Evolutionary conservation across 129 eudicot species (phyloP).

Genomic region (Pittosporum tobira): DNA sequence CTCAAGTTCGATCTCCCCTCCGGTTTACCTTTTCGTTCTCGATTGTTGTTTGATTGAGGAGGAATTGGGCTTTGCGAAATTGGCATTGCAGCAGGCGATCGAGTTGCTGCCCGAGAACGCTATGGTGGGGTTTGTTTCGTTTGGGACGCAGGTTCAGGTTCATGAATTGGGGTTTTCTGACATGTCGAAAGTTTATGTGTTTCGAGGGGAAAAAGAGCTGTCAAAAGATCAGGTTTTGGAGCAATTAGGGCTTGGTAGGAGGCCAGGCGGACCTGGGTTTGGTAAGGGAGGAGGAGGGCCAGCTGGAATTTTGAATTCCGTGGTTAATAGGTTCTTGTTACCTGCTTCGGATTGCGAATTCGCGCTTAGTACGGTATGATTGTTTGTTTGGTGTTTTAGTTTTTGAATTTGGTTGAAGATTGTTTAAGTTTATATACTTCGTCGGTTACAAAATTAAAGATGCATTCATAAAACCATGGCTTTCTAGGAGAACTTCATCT

Average conservation of each 20-base stretch:
- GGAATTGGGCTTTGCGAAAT: conserved; percentile 69
- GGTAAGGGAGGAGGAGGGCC: conserved; percentile 34
- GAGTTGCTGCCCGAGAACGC: conserved; percentile 81
- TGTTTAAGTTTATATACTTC: too few species aligned
- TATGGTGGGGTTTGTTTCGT: conserved; percentile 77
- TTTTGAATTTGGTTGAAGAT: too few species aligned
- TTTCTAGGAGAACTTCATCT: too few species aligned
- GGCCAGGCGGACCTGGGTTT: conserved; percentile 41
- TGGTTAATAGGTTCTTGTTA: conserved; percentile 59
- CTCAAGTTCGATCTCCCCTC: conserved; percentile 18
- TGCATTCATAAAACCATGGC: too few species aligned
- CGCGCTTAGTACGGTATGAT: conserved; percentile 67
- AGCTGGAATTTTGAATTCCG: conserved; percentile 30
- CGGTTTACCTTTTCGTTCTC: conserved; percentile 63
- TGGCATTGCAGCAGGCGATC: conserved; percentile 68
- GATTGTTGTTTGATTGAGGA: conserved; percentile 92
- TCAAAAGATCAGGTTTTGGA: conserved; percentile 87
- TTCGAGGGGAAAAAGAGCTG: conserved; percentile 74
- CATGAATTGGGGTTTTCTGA: conserved; percentile 87
- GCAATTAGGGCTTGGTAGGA: conserved; percentile 72
- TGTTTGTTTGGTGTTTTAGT: background rate
- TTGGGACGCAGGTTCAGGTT: conserved; percentile 93
- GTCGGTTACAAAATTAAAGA: too few species aligned
- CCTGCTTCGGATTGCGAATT: conserved; percentile 93
- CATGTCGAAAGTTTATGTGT: conserved; percentile 79